phyloP scores from a whole-genome alignment of 768 basidiomycete genomes.

The Tylopilus sp. region DNA sequence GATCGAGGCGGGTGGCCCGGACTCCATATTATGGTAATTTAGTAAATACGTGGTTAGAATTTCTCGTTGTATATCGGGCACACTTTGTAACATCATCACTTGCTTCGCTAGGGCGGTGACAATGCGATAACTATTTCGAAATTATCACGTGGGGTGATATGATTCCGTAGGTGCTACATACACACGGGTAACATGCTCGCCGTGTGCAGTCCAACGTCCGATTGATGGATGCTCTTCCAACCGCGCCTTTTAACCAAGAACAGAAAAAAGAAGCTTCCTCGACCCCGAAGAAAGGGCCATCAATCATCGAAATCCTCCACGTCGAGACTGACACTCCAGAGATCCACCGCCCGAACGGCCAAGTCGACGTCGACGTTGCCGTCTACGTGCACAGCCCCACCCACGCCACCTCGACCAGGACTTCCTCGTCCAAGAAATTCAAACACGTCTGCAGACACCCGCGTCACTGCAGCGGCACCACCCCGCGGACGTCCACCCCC shows the following conservation, averaged over 20 bases:
- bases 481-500: conserved; percentile 47
- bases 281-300: neutral
- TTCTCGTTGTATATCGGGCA: neutral
- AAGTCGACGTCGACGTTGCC: conserved; percentile 13
- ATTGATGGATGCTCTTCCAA: neutral
- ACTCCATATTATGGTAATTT: too few species aligned
- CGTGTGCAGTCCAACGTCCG: too few species aligned
- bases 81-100: neutral
- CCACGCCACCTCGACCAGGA: neutral
- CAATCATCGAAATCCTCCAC: conserved; percentile 29
- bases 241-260: neutral
- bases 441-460: conserved; percentile 66
- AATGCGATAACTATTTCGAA: neutral
- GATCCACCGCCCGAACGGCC: conserved; percentile 23
- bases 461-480: conserved; percentile 62
- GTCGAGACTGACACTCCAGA: conserved; percentile 12
- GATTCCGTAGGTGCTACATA: neutral
- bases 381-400: neutral
- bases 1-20: too few species aligned
- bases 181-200: neutral
- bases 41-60: neutral
- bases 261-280: neutral
- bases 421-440: conserved; percentile 46
- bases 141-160: neutral
- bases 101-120: neutral